Conservation (phyloP, 192 early-diverging fungal species). For the Linnemannia schmuckeri region DNA sequence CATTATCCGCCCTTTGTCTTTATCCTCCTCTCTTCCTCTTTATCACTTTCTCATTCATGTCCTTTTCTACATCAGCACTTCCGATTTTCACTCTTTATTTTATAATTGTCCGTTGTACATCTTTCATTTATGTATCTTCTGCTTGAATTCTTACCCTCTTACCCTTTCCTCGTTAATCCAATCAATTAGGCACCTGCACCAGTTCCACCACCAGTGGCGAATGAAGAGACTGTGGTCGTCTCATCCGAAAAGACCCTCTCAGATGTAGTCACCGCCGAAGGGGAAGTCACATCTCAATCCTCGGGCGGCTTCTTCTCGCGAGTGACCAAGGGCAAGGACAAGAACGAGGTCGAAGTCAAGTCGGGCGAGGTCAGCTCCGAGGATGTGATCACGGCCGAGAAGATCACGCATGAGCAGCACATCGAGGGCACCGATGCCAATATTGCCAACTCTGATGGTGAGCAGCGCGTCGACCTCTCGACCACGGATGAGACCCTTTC, state of each 20-base stretch:
- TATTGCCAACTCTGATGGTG: slow-evolving; percentile 33
- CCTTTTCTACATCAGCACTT: background rate
- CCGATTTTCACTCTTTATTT: background rate
- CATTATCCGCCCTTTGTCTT: no score
- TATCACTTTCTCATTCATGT: background rate
- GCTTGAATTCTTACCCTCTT: background rate
- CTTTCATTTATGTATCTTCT: no score
- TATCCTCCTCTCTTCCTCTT: no score
- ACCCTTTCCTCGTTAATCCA: background rate
- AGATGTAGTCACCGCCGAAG: slow-evolving; percentile 46
- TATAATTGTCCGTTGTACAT: no score
- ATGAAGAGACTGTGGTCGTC: slow-evolving; percentile 47
- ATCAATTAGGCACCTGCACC: slow-evolving; percentile 31
- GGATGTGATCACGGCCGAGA: slow-evolving; percentile 48
- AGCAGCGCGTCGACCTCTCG: slow-evolving; percentile 39
- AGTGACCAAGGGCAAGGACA: slow-evolving; percentile 51
- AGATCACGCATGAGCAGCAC: slow-evolving; percentile 33
- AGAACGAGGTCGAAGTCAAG: slow-evolving; percentile 57
- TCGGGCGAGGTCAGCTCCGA: slow-evolving; percentile 41
- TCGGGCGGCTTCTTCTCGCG: slow-evolving; percentile 51
- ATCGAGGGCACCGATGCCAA: slow-evolving; percentile 52
- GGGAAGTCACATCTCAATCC: slow-evolving; percentile 45
- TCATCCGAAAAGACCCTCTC: slow-evolving; percentile 50
- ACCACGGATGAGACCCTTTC: slow-evolving; percentile 49
- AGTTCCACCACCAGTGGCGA: slow-evolving; percentile 26